A percentile compares a stretch with the other conserved stretches of the same genome.
phyloP scores from a whole-genome alignment of 148 eudicot species.

The Diospyros lotus region DNA sequence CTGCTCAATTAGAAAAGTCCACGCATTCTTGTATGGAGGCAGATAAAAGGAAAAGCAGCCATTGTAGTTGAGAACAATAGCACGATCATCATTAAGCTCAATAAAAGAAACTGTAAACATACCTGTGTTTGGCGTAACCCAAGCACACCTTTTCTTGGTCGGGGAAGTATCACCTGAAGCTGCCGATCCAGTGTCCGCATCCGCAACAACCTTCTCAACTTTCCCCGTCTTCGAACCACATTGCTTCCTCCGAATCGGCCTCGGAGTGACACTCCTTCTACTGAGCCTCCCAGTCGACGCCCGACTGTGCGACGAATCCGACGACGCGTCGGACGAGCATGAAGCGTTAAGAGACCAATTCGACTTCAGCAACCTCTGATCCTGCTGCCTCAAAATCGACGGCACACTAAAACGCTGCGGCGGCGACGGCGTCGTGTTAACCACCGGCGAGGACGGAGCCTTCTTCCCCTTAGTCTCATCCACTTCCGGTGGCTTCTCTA shows the following conservation, averaged over 20 bases:
- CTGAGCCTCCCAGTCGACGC: slow-evolving; percentile 76
- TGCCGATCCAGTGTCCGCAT: slow-evolving; percentile 18
- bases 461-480: slow-evolving; percentile 34
- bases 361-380: slow-evolving; percentile 35
- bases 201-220: slow-evolving; percentile 25
- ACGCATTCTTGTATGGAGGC: background rate
- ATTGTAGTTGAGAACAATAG: background rate
- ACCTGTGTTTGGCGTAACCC: slow-evolving; percentile 91
- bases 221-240: slow-evolving; percentile 28
- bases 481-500: slow-evolving; percentile 34
- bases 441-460: slow-evolving; percentile 25
- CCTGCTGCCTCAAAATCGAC: slow-evolving; percentile 44
- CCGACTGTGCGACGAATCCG: slow-evolving; percentile 78
- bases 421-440: slow-evolving; percentile 33
- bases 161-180: slow-evolving; percentile 31
- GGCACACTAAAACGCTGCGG: slow-evolving; percentile 29
- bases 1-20: background rate
- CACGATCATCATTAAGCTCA: too few species aligned
- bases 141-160: slow-evolving; percentile 76
- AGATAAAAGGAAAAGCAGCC: background rate
- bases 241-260: slow-evolving; percentile 41
- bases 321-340: slow-evolving; percentile 88
- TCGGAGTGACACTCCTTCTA: slow-evolving; percentile 27
- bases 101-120: slow-evolving; percentile 11
- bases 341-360: slow-evolving; percentile 75